phyloP scores from a whole-genome alignment of 176 grass and related monocot genomes.

The Triticum urartu region DNA sequence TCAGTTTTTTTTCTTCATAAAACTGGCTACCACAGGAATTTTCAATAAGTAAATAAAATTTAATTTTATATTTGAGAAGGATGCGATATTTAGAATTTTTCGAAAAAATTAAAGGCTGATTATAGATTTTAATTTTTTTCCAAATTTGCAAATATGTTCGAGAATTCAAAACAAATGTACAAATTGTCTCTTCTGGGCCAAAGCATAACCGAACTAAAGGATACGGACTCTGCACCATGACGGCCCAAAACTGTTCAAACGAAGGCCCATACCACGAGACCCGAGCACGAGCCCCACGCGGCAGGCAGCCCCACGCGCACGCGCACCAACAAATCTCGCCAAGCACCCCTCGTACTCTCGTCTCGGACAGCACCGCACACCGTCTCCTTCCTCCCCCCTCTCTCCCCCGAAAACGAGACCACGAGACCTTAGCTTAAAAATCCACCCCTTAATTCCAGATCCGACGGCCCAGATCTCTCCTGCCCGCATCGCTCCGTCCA shows the following conservation, averaged over 20 bases:
- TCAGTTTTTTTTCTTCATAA: no score
- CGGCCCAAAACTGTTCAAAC: neutral
- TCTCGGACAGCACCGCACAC: neutral
- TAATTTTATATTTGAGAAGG: no score
- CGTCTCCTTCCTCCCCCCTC: neutral
- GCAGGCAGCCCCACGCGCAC: neutral
- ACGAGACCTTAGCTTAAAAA: conserved; percentile 13
- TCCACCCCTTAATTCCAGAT: conserved; percentile 25
- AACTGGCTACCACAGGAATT: no score
- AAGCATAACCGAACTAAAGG: no score
- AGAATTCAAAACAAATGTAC: no score
- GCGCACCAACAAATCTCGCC: neutral
- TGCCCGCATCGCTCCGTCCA: neutral
- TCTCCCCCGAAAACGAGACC: conserved; percentile 14
- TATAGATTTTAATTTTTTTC: no score
- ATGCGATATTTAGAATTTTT: no score
- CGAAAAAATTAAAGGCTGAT: no score
- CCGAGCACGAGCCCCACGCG: neutral
- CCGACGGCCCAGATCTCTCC: conserved; percentile 44
- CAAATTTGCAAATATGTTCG: no score
- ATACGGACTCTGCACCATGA: neutral
- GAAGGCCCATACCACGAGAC: neutral
- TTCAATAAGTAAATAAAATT: no score
- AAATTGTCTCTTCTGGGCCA: no score
- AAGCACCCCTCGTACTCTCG: conserved; percentile 17